Conservation (phyloP, 2,329 filamentous ascomycete species). For the Claviceps fusiformis region DNA sequence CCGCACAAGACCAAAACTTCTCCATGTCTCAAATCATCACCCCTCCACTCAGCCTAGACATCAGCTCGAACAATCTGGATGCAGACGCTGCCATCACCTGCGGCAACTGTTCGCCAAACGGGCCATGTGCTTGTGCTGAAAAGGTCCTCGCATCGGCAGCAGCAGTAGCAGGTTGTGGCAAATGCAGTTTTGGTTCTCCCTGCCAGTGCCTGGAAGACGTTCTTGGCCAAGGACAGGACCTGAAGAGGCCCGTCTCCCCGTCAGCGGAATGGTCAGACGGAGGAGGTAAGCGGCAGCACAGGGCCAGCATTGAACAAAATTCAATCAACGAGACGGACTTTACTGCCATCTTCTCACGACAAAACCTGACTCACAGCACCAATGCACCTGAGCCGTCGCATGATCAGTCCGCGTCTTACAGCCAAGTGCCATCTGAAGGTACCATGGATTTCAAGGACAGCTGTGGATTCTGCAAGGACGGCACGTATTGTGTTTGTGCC, state of each 20-base stretch:
- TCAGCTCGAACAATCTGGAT: slow-evolving; percentile 12
- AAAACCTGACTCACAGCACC: slow-evolving; percentile 12
- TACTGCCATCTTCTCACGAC: slow-evolving; percentile 47
- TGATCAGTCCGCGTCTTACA: slow-evolving; percentile 1
- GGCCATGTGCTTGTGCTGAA: slow-evolving; percentile 45
- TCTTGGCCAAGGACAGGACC: slow-evolving; percentile 18
- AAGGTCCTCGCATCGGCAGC: slow-evolving; percentile 39
- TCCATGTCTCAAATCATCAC: slow-evolving; percentile 46
- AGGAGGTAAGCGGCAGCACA: slow-evolving; percentile 40
- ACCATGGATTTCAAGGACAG: slow-evolving; percentile 44
- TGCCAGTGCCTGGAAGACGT: slow-evolving; percentile 55
- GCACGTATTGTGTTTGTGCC: slow-evolving; percentile 70
- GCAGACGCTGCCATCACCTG: slow-evolving; percentile 31
- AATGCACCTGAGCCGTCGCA: slow-evolving; percentile 1
- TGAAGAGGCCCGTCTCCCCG: slow-evolving; percentile 39
- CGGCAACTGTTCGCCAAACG: slow-evolving; percentile 39
- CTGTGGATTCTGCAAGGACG: slow-evolving; percentile 73
- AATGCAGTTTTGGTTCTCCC: slow-evolving; percentile 46
- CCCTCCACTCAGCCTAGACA: slow-evolving; percentile 31
- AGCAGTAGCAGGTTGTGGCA: slow-evolving; percentile 41
- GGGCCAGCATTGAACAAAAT: slow-evolving; percentile 21
- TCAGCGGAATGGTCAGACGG: slow-evolving; percentile 20
- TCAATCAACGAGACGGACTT: slow-evolving; percentile 63
- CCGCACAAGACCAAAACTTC: slow-evolving; percentile 26
- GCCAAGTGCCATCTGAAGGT: slow-evolving; percentile 21